A percentile compares a stretch with the other conserved stretches of the same genome.
Conservation (phyloP, 1,284 basidiomycete genomes). For the Melampsora abietis-canadensis region DNA sequence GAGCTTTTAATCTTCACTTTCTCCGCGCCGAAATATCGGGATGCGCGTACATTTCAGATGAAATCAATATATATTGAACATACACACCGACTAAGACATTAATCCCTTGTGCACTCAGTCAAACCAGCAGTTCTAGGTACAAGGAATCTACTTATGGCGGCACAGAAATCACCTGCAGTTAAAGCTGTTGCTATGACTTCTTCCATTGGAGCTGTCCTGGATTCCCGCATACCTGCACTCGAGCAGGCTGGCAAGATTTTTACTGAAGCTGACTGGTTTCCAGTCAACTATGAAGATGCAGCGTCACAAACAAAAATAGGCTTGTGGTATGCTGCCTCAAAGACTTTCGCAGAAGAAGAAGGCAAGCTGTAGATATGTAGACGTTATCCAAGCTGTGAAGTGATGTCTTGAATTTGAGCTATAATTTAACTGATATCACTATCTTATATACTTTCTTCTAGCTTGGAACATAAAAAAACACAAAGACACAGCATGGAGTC, state of each 20-base stretch:
- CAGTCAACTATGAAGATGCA: constrained; percentile 57
- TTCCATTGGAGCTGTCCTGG: constrained; percentile 61
- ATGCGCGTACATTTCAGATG: too few species aligned
- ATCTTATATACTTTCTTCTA: background rate
- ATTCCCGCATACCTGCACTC: constrained; percentile 45
- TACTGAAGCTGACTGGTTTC: constrained; percentile 65
- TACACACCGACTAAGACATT: too few species aligned
- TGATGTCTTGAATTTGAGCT: too few species aligned
- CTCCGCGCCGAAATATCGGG: too few species aligned
- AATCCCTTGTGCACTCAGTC: constrained; percentile 8
- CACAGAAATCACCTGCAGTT: constrained; percentile 55
- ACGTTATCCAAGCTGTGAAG: too few species aligned
- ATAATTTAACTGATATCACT: background rate
- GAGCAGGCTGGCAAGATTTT: constrained; percentile 46
- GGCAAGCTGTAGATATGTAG: constrained; percentile 54
- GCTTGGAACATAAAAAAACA: constrained; percentile 58
- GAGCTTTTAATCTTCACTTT: too few species aligned
- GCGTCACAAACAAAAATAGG: background rate
- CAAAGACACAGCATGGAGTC: constrained; percentile 59
- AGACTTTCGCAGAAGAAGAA: constrained; percentile 57
- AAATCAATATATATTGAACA: too few species aligned
- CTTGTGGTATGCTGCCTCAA: constrained; percentile 19
- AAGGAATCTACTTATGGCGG: constrained; percentile 60
- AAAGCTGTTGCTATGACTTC: constrained; percentile 65
- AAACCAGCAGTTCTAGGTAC: constrained; percentile 66